Conservation (phyloP, 345 rosid genomes). For the Arabis alpina region DNA sequence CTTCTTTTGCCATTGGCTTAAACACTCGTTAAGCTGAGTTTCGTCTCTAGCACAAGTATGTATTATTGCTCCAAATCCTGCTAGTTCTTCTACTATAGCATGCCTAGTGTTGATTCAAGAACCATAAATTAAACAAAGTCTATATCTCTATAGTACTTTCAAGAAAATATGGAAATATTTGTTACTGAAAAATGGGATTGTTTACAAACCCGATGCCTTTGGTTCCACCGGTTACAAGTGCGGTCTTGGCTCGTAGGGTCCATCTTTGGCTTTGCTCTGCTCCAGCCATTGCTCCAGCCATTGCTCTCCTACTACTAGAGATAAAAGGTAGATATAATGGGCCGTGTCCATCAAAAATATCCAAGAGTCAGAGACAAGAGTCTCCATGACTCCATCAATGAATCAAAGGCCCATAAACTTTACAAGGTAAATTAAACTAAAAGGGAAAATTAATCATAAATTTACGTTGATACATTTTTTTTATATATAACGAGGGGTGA, state of each 20-base stretch:
- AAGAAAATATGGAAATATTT: neutral
- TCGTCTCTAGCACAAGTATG: conserved; percentile 71
- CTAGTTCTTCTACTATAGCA: conserved; percentile 72
- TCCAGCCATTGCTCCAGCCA: conserved; percentile 39
- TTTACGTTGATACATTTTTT: too few species aligned
- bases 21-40: conserved; percentile 53
- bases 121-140: neutral
- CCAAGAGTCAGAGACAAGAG: neutral
- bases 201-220: conserved; percentile 62
- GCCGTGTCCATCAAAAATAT: neutral
- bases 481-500: too few species aligned
- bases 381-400: too few species aligned
- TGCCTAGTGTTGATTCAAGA: conserved; percentile 40
- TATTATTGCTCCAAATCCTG: conserved; percentile 68
- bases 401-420: neutral
- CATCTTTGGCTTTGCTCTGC: conserved; percentile 55
- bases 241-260: conserved; percentile 65
- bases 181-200: neutral
- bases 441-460: too few species aligned
- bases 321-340: conserved; percentile 12
- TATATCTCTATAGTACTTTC: neutral
- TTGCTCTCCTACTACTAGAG: conserved; percentile 20
- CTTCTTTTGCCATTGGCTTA: conserved; percentile 52
- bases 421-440: neutral
- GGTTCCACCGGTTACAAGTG: conserved; percentile 74